Conservation (phyloP, 225 moss, liverwort and hornwort genomes). For the Sphagnum tenellum region DNA sequence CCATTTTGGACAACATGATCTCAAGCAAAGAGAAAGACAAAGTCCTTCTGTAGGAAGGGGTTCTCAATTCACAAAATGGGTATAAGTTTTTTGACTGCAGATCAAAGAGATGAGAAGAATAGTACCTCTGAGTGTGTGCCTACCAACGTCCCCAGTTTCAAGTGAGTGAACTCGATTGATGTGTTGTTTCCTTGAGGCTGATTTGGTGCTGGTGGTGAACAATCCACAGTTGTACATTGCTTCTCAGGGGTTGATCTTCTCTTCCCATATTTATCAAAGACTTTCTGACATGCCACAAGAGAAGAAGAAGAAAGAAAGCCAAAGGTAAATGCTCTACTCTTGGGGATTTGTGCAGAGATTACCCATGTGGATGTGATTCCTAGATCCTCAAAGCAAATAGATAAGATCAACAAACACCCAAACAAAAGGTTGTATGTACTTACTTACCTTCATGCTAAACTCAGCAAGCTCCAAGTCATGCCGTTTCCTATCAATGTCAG, state of each 20-base stretch:
- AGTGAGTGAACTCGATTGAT: conserved; percentile 21
- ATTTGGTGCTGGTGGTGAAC: background rate
- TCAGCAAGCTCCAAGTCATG: conserved; percentile 27
- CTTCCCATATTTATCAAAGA: conserved; percentile 22
- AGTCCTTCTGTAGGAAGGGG: too few species aligned
- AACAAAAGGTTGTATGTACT: too few species aligned
- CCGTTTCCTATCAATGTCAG: conserved; percentile 26
- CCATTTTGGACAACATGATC: too few species aligned
- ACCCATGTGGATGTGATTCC: too few species aligned
- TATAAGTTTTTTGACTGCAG: too few species aligned
- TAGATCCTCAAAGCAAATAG: too few species aligned
- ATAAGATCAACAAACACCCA: too few species aligned
- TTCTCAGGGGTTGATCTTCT: conserved; percentile 4
- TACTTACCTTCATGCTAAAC: conserved; percentile 24
- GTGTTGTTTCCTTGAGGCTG: background rate
- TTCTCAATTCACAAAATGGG: too few species aligned
- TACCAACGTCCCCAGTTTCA: conserved; percentile 12
- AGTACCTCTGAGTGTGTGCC: conserved; percentile 17
- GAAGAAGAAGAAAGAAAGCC: background rate
- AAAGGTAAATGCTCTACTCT: background rate
- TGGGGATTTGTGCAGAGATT: background rate
- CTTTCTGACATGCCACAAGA: conserved; percentile 7
- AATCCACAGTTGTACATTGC: background rate
- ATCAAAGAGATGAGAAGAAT: too few species aligned
- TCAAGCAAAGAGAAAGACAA: too few species aligned